Evolutionary conservation across 192 early-diverging fungal species (phyloP).

Genomic region (Thamnidium elegans): DNA sequence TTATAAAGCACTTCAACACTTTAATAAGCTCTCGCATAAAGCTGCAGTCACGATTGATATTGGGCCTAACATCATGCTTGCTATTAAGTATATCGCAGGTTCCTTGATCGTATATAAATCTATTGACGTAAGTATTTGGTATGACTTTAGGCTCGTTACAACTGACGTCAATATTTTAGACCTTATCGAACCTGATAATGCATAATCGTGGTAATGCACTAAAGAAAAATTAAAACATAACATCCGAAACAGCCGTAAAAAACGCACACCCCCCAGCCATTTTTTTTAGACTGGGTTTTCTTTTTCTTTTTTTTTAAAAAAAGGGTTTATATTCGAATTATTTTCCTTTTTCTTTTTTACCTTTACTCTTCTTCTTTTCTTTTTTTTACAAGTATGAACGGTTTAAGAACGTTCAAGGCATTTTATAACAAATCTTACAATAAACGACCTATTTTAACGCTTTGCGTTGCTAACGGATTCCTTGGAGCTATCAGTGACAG

Average conservation of each 20-base stretch:
- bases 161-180: conserved; percentile 14
- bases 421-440: conserved; percentile 47
- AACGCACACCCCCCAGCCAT: too few species aligned
- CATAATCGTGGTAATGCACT: too few species aligned
- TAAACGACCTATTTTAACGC: conserved; percentile 58
- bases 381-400: conserved; percentile 11
- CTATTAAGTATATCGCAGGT: conserved; percentile 1
- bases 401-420: conserved; percentile 7
- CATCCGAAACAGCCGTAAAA: too few species aligned
- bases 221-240: conserved; percentile 1
- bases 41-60: conserved; percentile 1
- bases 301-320: background rate
- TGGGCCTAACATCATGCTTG: background rate
- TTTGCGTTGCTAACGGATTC: conserved; percentile 64
- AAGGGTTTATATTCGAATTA: too few species aligned
- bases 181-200: background rate
- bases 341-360: conserved; percentile 3
- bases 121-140: conserved; percentile 12
- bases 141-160: background rate
- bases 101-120: conserved; percentile 5
- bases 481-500: conserved; percentile 63
- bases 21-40: background rate
- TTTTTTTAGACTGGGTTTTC: background rate
- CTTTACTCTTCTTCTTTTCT: background rate
- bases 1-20: background rate